Evolutionary conservation across 164 flowering plant species (phyloP), one percentile per base, ranked within the genome.

Genomic region (Houttuynia cordata): DNA sequence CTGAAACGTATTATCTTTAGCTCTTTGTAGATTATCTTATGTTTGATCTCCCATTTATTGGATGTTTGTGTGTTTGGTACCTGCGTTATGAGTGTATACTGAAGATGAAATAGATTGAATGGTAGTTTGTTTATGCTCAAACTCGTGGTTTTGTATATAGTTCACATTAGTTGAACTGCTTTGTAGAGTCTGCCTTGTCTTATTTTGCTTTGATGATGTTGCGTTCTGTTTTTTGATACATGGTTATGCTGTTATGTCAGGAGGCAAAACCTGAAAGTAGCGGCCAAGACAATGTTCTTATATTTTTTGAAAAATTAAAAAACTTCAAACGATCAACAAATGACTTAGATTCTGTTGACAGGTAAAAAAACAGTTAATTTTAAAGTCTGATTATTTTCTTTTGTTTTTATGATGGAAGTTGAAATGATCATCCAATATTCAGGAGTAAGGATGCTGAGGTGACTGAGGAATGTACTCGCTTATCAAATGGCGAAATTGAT

Each of bases 181-280:
- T 12, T 45, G 49, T 30, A 30, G 37, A 10, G 12, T 3, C 2
- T 45, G 8, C 12, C 12, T 8, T 45, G 14, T 7, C 49, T 45
- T 12, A 45, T 45, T 12, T 57, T 37, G 14, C 10, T 53, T 18
- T 53, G 24, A 20, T 53, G 22, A 23, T 30, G 20, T 19, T 49
- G 53, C 21, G 39, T 47, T 50, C 8, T n/a, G n/a, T n/a, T 49
- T 63, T 66, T 24, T 71, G 37, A 59, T 45, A 17, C 14, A 45
- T 10, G 49, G 14, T 45, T 45, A 45, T 17, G 3, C 56, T 64
- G 17, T 49, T 60, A 24, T 24, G 3, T 57, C 71, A 90, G 97
- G 95, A 84, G 41, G 67, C 83, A 7, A 73, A 69, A 56, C 69
- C 84, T 61, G 96, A 78, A 66, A 52, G 70, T 6, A 58, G 72